Evolutionary conservation across 768 basidiomycete species (phyloP), one percentile per base, ranked within the genome.

Genomic region (Suillus placidus): DNA sequence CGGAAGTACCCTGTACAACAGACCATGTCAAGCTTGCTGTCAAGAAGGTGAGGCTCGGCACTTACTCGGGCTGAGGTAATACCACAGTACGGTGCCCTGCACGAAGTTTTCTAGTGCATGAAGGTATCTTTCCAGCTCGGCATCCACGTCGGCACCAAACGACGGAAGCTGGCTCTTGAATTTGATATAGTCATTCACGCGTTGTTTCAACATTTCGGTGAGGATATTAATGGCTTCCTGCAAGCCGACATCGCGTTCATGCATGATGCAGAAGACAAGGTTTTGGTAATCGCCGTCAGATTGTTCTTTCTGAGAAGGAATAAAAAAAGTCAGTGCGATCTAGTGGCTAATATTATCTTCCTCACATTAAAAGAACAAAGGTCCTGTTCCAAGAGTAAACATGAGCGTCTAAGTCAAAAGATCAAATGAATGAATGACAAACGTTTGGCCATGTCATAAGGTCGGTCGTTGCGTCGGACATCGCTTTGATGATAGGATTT

Each of bases 371-470:
- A 75, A 23, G 71, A 72, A 37, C 72, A 71, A 45, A 71, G 73
- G 66, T 74, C 72, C 74, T 76, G 34, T 69, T 55, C 35, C 57
- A 26, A 42, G 30, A 58, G 61, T 51, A 37, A 56, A 40, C 37
- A 52, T 77, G 65, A 77, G 68, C 26, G 1, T 49, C 35, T 0
- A 35, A 60, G 42, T 16, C 65, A 47, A 64, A 40, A 7, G n/a
- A 61, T 54, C 49, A 64, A 66, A 45, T 8, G 58, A 20, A 34
- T 26, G 10, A 57, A 9, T 16, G 6, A 78, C 78, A 8, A 30
- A 79, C 78, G 49, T 80, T 80, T n/a, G 79, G 79, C 79, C 79
- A 80, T 1, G 79, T 80, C 79, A 80, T 80, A 20, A 80, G 75
- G 62, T 80, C 79, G 18, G 67, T 79, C 0, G 77, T 79, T n/a